A percentile compares a stretch with the other conserved stretches of the same genome.
phyloP scores from a whole-genome alignment of 495 filamentous ascomycete genomes.

The Emericellopsis terricola region DNA sequence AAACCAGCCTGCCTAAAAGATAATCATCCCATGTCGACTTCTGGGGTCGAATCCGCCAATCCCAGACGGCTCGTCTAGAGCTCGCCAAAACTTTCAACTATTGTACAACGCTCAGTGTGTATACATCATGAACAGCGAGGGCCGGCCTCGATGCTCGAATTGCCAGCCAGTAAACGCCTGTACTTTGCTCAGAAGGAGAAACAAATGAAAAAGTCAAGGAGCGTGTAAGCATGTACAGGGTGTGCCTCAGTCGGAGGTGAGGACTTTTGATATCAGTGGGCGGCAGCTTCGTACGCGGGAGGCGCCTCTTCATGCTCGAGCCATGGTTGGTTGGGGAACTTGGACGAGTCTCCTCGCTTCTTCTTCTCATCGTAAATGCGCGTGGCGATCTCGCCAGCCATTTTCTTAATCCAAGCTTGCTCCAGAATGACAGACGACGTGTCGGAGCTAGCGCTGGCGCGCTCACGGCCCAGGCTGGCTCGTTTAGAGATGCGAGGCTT shows the following conservation, averaged over 20 bases:
- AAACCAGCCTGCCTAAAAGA: too few relatives aligned
- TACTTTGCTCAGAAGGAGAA: background rate
- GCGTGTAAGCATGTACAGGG: constrained; percentile 3
- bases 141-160: too few relatives aligned
- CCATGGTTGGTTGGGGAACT: constrained; percentile 17
- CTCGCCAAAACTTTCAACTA: too few relatives aligned
- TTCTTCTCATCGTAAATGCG: constrained; percentile 54
- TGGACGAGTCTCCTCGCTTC: constrained; percentile 12
- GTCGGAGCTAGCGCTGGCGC: constrained; percentile 9
- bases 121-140: too few relatives aligned
- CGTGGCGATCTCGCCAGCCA: constrained; percentile 77
- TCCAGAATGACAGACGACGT: constrained; percentile 47
- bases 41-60: too few relatives aligned
- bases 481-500: background rate
- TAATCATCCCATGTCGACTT: too few relatives aligned
- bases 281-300: constrained; percentile 39
- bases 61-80: too few relatives aligned
- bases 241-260: too few relatives aligned
- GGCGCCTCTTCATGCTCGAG: constrained; percentile 35
- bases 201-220: too few relatives aligned
- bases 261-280: too few relatives aligned
- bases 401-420: constrained; percentile 76
- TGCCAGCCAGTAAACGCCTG: background rate
- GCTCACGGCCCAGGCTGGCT: background rate
- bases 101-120: too few relatives aligned